Evolutionary conservation across 106 monocot genomes (phyloP).

Genomic region (Cymbidium sinense): DNA sequence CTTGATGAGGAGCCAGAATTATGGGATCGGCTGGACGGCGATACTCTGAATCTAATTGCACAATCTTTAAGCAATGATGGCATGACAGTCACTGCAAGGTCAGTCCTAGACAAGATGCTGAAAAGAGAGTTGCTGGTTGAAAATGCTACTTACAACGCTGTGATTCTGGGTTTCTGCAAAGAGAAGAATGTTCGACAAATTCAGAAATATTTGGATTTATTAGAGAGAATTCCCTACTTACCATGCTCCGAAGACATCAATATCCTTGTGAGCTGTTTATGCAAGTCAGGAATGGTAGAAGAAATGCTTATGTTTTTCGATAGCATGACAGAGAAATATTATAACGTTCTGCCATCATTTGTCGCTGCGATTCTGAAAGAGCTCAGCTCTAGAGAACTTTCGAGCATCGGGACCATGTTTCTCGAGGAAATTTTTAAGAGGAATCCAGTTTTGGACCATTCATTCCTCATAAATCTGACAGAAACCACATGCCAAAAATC

Average conservation of each 20-base stretch:
- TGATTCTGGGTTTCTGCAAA: conserved; percentile 38
- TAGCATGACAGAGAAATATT: conserved; percentile 16
- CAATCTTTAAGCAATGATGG: conserved; percentile 51
- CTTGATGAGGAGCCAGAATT: conserved; percentile 40
- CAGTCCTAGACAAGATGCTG: conserved; percentile 33
- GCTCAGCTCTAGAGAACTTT: conserved; percentile 32
- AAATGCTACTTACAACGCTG: conserved; percentile 28
- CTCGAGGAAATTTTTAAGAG: conserved; percentile 38
- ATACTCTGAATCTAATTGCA: conserved; percentile 39
- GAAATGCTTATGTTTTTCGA: conserved; percentile 45
- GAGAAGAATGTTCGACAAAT: conserved; percentile 27
- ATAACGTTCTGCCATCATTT: conserved; percentile 16
- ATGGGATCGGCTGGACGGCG: conserved; percentile 25
- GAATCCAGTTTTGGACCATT: conserved; percentile 17
- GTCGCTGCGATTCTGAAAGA: conserved; percentile 31
- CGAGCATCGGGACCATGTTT: conserved; percentile 31
- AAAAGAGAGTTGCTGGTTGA: conserved; percentile 27
- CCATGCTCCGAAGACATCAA: conserved; percentile 23
- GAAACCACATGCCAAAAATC: conserved; percentile 13
- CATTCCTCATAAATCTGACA: conserved; percentile 29
- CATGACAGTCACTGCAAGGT: conserved; percentile 21
- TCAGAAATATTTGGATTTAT: conserved; percentile 33
- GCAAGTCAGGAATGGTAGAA: conserved; percentile 40
- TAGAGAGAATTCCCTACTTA: conserved; percentile 23
- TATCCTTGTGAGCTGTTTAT: conserved; percentile 28